A percentile compares a stretch with the other conserved stretches of the same genome.
Evolutionary conservation across 169 alveolate genomes (phyloP).

Genomic region (Cytauxzoon felis): DNA sequence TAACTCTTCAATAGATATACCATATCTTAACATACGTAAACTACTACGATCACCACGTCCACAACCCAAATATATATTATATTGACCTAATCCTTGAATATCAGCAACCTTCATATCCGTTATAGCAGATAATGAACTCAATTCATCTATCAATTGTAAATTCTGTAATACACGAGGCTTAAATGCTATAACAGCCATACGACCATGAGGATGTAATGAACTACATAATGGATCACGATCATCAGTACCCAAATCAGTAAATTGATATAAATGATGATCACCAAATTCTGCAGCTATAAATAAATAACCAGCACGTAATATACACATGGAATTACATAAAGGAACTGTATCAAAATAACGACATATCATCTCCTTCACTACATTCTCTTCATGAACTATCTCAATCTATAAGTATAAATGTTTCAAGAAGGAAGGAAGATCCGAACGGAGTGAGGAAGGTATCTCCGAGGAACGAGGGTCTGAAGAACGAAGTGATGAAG

Average conservation of each 20-base stretch:
- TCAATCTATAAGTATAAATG: constrained; percentile 59
- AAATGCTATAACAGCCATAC: constrained; percentile 84
- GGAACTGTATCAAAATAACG: constrained; percentile 97
- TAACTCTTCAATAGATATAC: constrained; percentile 92
- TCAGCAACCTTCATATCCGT: constrained; percentile 93
- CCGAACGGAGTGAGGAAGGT: not conserved
- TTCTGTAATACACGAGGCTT: constrained; percentile 87
- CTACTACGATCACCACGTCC: constrained; percentile 95
- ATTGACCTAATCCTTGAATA: constrained; percentile 73
- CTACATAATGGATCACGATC: constrained; percentile 82
- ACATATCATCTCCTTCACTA: constrained; percentile 80
- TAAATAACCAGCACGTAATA: constrained; percentile 90
- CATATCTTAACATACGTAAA: constrained; percentile 91
- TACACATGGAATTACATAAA: constrained; percentile 86
- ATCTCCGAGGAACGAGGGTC: too few species aligned
- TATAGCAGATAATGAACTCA: constrained; percentile 90
- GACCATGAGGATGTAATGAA: constrained; percentile 83
- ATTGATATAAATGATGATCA: constrained; percentile 86
- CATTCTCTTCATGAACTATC: constrained; percentile 81
- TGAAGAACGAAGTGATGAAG: too few species aligned
- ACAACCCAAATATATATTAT: constrained; percentile 84
- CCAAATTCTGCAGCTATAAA: constrained; percentile 97
- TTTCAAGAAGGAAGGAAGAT: too few species aligned
- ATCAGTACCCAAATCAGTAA: constrained; percentile 77
- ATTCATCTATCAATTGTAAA: constrained; percentile 83